Evolutionary conservation across 345 rosid genomes (phyloP).

Genomic region (Citrus maxima): DNA sequence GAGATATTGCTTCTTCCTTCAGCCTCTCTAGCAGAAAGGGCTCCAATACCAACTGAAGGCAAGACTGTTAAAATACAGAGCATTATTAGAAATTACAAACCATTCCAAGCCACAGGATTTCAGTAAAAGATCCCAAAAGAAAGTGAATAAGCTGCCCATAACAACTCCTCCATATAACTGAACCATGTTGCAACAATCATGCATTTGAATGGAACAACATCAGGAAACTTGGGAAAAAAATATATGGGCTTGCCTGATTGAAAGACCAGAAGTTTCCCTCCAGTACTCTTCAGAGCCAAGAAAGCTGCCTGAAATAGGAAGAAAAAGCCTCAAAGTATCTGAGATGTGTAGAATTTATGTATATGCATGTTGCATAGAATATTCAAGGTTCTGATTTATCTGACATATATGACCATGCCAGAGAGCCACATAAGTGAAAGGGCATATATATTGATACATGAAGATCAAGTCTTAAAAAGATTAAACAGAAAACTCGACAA

Average conservation of each 20-base stretch:
- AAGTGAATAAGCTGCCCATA: neutral
- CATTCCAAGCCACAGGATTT: neutral
- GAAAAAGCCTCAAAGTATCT: neutral
- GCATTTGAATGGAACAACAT: neutral
- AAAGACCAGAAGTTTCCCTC: slow-evolving; percentile 93
- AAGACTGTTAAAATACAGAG: slow-evolving; percentile 46
- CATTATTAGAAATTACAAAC: neutral
- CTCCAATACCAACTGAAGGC: slow-evolving; percentile 95
- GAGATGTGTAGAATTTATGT: neutral
- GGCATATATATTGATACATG: neutral
- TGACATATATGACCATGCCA: neutral
- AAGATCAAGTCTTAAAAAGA: neutral
- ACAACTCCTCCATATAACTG: neutral
- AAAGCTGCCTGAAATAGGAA: slow-evolving; percentile 67
- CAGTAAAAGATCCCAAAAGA: neutral
- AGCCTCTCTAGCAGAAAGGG: slow-evolving; percentile 93
- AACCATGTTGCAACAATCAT: neutral
- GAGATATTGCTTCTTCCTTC: slow-evolving; percentile 89
- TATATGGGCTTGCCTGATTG: slow-evolving; percentile 74
- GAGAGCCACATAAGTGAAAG: neutral
- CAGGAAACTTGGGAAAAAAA: neutral
- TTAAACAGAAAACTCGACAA: neutral
- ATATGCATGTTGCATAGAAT: neutral
- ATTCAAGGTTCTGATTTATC: neutral
- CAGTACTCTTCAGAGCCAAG: slow-evolving; percentile 91